Evolutionary conservation across 169 alveolate species (phyloP).

Genomic region (Plasmodium adleri): DNA sequence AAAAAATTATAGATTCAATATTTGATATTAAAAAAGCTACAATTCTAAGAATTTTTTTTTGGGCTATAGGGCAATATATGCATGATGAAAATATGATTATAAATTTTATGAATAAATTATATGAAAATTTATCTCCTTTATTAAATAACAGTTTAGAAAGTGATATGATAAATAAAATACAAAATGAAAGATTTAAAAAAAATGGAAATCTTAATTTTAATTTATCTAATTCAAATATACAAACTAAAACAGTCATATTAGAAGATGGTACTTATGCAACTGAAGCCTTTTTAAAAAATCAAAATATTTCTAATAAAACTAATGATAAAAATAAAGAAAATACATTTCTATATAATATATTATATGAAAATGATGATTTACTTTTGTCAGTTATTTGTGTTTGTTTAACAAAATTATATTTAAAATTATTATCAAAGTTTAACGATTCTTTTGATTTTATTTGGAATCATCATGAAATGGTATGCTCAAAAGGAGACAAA

Average conservation of each 20-base stretch:
- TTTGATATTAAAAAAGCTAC: constrained; percentile 75
- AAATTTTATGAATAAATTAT: constrained; percentile 9
- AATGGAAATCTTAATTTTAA: constrained; percentile 74
- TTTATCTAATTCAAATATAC: constrained; percentile 1
- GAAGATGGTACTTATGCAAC: constrained; percentile 98
- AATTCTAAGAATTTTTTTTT: constrained; percentile 73
- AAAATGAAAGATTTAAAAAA: constrained; percentile 71
- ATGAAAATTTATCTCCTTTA: constrained; percentile 27
- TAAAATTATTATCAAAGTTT: constrained; percentile 25
- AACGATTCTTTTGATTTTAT: constrained; percentile 31
- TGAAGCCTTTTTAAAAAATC: constrained; percentile 80
- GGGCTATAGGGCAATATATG: constrained; percentile 67
- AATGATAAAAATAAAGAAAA: constrained; percentile 7
- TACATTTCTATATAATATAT: constrained; percentile 71
- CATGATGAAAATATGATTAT: constrained; percentile 21
- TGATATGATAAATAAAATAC: constrained; percentile 46
- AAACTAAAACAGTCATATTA: constrained; percentile 93
- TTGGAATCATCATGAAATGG: background rate
- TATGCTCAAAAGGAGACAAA: too few species aligned
- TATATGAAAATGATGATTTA: constrained; percentile 75
- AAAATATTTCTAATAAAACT: background rate
- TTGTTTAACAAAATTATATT: constrained; percentile 55
- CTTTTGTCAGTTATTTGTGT: constrained; percentile 73
- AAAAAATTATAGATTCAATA: constrained; percentile 51
- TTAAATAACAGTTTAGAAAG: constrained; percentile 54